phyloP scores from a whole-genome alignment of 2,329 filamentous ascomycete genomes.

The Fusarium sp. region DNA sequence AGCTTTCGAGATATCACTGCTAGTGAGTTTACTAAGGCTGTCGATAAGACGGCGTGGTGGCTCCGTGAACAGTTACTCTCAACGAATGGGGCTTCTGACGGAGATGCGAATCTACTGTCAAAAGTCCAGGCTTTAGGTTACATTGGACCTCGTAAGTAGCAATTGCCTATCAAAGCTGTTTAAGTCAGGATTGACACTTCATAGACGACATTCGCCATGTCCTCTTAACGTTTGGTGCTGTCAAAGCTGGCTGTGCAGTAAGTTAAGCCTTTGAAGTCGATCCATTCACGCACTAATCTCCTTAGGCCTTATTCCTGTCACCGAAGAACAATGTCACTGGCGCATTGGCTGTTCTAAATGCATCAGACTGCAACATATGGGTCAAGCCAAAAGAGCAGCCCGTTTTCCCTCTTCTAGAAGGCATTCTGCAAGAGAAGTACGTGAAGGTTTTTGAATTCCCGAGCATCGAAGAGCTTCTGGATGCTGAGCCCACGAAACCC shows the following conservation, averaged over 20 bases:
- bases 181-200: accelerated
- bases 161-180: neutral
- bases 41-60: constrained; percentile 50
- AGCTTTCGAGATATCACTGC: constrained; percentile 43
- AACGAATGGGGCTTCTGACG: neutral
- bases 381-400: constrained; percentile 37
- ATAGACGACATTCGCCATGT: constrained; percentile 49
- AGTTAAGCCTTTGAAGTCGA: neutral
- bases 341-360: constrained; percentile 49
- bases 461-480: constrained; percentile 44
- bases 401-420: constrained; percentile 36
- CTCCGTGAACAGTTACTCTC: constrained; percentile 4
- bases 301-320: constrained; percentile 49
- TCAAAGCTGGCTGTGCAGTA: constrained; percentile 51
- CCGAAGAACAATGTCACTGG: constrained; percentile 51
- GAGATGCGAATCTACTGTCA: neutral
- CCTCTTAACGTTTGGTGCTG: constrained; percentile 46
- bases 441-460: constrained; percentile 48
- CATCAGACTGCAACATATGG: constrained; percentile 49
- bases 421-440: constrained; percentile 37
- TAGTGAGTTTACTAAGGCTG: constrained; percentile 39
- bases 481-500: neutral
- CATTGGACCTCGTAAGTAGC: constrained; percentile 49
- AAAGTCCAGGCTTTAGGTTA: constrained; percentile 45
- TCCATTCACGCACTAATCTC: accelerated